phyloP scores from a whole-genome alignment of 1,284 basidiomycete species.

The Anthracocystis panici-leucophaei region DNA sequence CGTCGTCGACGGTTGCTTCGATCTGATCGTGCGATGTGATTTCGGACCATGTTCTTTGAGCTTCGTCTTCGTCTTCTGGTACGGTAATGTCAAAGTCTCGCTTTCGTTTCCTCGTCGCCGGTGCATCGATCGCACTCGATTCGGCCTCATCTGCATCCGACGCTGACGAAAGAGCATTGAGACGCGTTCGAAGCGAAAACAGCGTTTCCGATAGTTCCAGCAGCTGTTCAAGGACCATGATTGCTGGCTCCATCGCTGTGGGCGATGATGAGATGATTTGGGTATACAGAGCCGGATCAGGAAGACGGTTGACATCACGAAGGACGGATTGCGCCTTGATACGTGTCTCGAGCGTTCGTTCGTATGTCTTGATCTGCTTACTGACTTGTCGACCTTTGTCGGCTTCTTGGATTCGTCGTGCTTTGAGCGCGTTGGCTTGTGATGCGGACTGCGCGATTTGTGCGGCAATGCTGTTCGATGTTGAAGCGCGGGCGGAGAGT shows the following conservation, averaged over 20 bases:
- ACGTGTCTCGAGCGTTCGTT: conserved; percentile 56
- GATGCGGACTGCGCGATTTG: conserved; percentile 46
- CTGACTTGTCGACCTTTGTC: conserved; percentile 59
- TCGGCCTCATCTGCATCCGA: conserved; percentile 7
- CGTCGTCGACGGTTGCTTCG: conserved; percentile 29
- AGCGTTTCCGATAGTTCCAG: conserved; percentile 44
- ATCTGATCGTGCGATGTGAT: conserved; percentile 38
- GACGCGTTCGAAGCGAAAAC: conserved; percentile 28
- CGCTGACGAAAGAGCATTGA: conserved; percentile 15
- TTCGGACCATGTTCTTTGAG: conserved; percentile 32
- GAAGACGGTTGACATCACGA: conserved; percentile 45
- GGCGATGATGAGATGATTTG: conserved; percentile 11
- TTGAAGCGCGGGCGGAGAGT: conserved; percentile 11
- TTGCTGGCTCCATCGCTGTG: conserved; percentile 14
- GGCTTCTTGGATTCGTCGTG: conserved; percentile 55
- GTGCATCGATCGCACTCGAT: not conserved
- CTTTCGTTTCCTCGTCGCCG: conserved; percentile 41
- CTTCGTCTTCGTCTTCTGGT: conserved; percentile 23
- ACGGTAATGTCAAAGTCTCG: conserved; percentile 37
- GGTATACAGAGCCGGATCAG: conserved; percentile 22
- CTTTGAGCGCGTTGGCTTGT: conserved; percentile 52
- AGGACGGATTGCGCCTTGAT: conserved; percentile 60
- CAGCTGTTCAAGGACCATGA: conserved; percentile 33
- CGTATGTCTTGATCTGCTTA: conserved; percentile 61
- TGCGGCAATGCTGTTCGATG: conserved; percentile 41